Evolutionary conservation across 768 basidiomycete species (phyloP), one percentile per base, ranked within the genome.

Genomic region (Rubroboletus satanas): DNA sequence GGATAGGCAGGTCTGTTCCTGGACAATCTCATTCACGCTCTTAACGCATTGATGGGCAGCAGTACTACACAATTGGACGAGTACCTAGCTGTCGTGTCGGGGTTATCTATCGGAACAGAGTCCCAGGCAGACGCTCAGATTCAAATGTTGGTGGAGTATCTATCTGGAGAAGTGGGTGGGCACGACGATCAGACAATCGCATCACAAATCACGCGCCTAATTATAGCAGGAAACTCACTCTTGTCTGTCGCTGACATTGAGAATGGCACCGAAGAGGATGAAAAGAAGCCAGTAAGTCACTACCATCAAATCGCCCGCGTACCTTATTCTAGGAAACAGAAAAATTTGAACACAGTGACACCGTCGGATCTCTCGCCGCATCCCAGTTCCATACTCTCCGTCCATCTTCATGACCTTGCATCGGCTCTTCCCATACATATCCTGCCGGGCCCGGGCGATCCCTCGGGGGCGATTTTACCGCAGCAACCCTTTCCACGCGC

Each of bases 401-500:
- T 80, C 2, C 78, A 88, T 58, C 76, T 98, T 39, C 72, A 80
- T 35, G 93, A 97, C 61, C 78, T 98, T 45, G 81, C 84, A 7
- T 80, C 83, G 12, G 79, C 83, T 17, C 76, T 99, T 60, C 90
- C 95, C 1, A 79, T 98, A 33, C 93, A 95, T 64, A 75, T 99
- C 29, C 77, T 98, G 39, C 92, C 95, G 3, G 97, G 97, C 8
- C 83, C 84, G 49, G 77, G 80, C 35, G 97, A 99, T 71, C 97
- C 96, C 3, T 82, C 93, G 14, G 93, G 91, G 0, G 80, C 82
- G 0, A 93, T 95, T 37, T 75, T 99, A 60, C 97, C 97, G 4
- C 97, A 99, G 68, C 97, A 97, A 64, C 80, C 92, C 0, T 80
- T 98, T 61, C 97, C 97, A 45, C 83, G 86, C 32, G 88, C 92